Percentiles rank a stretch among this genome's conserved stretches.
Conservation (phyloP, 352 stramenopile genomes). For the Pythium vanterpoolii region DNA sequence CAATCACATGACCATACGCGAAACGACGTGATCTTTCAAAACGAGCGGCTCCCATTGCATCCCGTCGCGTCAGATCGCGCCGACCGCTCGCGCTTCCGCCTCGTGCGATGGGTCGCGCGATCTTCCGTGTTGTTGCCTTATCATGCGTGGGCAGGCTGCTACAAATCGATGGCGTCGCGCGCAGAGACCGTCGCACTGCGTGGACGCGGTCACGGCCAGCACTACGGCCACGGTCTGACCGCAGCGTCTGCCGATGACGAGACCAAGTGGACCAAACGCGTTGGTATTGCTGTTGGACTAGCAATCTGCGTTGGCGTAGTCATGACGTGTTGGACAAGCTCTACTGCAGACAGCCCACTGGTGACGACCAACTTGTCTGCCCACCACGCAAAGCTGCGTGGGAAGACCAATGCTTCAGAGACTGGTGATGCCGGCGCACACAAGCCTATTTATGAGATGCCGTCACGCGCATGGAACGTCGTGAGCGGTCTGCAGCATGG, state of each 20-base stretch:
- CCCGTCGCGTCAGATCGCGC: background rate
- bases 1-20: background rate
- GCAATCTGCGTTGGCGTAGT: background rate
- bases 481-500: slow-evolving; percentile 1
- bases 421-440: background rate
- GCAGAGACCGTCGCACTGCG: slow-evolving; percentile 10
- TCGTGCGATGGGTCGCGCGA: background rate
- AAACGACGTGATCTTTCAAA: slow-evolving; percentile 9
- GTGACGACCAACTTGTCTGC: background rate
- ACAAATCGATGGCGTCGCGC: slow-evolving; percentile 5
- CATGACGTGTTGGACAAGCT: background rate
- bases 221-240: background rate
- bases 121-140: background rate
- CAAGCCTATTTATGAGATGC: background rate
- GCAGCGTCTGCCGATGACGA: background rate
- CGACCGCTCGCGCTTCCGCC: too few species aligned
- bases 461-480: background rate
- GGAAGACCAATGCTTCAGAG: background rate
- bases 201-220: background rate
- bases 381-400: background rate
- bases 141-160: background rate
- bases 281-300: background rate
- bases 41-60: background rate
- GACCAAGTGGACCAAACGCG: background rate
- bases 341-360: background rate